A percentile compares a stretch with the other conserved stretches of the same genome.
Conservation (phyloP, 208 protist genomes). For the Wallacemonas sp. region DNA sequence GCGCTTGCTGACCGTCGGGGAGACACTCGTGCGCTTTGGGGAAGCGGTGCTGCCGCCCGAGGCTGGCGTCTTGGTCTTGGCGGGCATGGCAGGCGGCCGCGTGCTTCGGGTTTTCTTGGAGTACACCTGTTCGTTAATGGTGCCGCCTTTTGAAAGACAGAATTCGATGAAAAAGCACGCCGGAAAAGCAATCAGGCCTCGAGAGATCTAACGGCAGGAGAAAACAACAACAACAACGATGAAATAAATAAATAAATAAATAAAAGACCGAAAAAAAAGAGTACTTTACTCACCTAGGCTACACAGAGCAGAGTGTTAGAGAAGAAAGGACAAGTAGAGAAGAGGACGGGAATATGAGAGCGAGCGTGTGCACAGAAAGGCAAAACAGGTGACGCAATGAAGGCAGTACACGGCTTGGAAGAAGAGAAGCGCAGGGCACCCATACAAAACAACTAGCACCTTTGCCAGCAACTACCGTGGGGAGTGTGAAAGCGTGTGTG, state of each 20-base stretch:
- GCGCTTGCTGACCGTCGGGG: background rate
- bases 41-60: background rate
- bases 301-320: background rate
- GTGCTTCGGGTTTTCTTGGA: background rate
- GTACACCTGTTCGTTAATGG: background rate
- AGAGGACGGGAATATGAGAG: background rate
- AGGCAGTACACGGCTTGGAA: background rate
- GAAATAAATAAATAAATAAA: slow-evolving; percentile 6
- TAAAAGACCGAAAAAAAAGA: slow-evolving; percentile 1
- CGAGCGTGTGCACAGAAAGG: background rate
- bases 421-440: background rate
- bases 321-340: background rate
- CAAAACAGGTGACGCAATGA: background rate
- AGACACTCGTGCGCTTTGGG: background rate
- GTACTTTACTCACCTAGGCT: background rate
- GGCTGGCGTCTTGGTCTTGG: background rate
- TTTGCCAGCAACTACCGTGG: too few species aligned
- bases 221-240: background rate
- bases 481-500: too few species aligned
- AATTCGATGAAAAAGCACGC: too few species aligned
- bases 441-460: background rate
- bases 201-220: background rate
- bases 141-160: too few species aligned
- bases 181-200: too few species aligned
- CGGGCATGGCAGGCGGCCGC: background rate